Conservation (phyloP, 2,329 filamentous ascomycete species). For the Juglanconis juglandina region DNA sequence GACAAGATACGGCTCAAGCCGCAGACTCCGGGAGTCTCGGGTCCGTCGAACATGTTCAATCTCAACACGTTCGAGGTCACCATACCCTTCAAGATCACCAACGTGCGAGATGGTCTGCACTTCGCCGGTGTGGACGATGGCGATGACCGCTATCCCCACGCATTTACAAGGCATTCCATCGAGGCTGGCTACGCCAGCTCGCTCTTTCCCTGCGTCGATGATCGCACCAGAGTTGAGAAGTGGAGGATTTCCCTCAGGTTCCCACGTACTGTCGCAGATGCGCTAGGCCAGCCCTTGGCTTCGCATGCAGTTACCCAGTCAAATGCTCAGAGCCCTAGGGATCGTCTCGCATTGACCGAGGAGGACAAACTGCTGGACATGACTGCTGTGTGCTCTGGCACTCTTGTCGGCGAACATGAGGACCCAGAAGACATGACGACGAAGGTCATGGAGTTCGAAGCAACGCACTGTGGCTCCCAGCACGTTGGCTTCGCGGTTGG, state of each 20-base stretch:
- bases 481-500: conserved; percentile 93
- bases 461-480: conserved; percentile 71
- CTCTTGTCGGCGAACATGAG: conserved; percentile 76
- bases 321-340: conserved; percentile 36
- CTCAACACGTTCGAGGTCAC: conserved; percentile 36
- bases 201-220: conserved; percentile 91
- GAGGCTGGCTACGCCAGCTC: conserved; percentile 77
- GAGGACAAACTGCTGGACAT: conserved; percentile 88
- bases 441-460: conserved; percentile 84
- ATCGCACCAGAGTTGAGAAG: conserved; percentile 68
- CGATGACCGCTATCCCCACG: conserved; percentile 83
- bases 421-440: conserved; percentile 75
- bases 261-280: conserved; percentile 82
- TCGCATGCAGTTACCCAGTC: conserved; percentile 30
- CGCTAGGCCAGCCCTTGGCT: conserved; percentile 47
- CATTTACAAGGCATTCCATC: conserved; percentile 79
- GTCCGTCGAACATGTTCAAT: conserved; percentile 11
- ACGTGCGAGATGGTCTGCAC: conserved; percentile 81
- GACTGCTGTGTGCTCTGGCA: conserved; percentile 85
- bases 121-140: conserved; percentile 82
- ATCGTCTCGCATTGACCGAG: conserved; percentile 50
- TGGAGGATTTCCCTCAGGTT: conserved; percentile 89
- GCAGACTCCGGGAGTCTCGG: conserved; percentile 18
- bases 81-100: conserved; percentile 74
- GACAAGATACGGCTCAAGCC: conserved; percentile 27